These are phyloP conservation scores for Waltergamsia citrina DNA, from an alignment of 2,329 filamentous ascomycete genomes.

Conservation along the genomic window DNA sequence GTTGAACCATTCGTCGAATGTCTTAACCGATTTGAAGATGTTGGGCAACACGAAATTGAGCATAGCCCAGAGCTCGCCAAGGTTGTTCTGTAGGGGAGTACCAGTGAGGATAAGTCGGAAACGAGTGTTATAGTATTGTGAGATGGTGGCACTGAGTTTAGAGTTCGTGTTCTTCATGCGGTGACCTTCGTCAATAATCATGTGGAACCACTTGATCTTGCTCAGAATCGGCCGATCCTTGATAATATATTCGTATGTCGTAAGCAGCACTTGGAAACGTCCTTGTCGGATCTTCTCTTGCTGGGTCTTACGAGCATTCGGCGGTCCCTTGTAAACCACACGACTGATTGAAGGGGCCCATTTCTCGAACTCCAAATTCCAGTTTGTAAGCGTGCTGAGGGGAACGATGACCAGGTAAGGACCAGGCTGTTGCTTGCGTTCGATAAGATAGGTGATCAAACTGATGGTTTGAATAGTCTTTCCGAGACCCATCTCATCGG, in stretches of 20 bases:
- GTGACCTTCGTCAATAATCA: conserved; percentile 99
- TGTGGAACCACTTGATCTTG: conserved; percentile 99
- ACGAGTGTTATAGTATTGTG: conserved; percentile 87
- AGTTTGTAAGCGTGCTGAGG: conserved; percentile 93
- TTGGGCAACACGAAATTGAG: conserved; percentile 97
- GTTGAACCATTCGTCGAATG: conserved; percentile 99
- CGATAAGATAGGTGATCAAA: conserved; percentile 93
- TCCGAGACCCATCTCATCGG: conserved; percentile 98
- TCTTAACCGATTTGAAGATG: conserved; percentile 98
- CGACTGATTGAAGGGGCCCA: conserved; percentile 85
- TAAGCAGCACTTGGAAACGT: conserved; percentile 90
- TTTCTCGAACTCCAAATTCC: conserved; percentile 98
- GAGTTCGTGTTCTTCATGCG: conserved; percentile 99
- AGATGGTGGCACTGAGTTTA: conserved; percentile 90
- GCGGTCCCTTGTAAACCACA: conserved; percentile 95
- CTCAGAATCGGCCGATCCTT: conserved; percentile 91
- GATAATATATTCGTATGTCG: conserved; percentile 99
- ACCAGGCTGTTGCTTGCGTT: conserved; percentile 84
- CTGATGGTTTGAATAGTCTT: conserved; percentile 99
- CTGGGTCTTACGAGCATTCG: conserved; percentile 76
- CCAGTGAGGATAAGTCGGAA: conserved; percentile 96
- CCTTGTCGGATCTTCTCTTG: conserved; percentile 92
- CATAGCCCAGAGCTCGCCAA: conserved; percentile 93
- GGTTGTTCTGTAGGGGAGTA: conserved; percentile 94
- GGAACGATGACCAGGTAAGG: conserved; percentile 96